phyloP scores from a whole-genome alignment of 2,329 filamentous ascomycete species.

The Trichoderma sp. region DNA sequence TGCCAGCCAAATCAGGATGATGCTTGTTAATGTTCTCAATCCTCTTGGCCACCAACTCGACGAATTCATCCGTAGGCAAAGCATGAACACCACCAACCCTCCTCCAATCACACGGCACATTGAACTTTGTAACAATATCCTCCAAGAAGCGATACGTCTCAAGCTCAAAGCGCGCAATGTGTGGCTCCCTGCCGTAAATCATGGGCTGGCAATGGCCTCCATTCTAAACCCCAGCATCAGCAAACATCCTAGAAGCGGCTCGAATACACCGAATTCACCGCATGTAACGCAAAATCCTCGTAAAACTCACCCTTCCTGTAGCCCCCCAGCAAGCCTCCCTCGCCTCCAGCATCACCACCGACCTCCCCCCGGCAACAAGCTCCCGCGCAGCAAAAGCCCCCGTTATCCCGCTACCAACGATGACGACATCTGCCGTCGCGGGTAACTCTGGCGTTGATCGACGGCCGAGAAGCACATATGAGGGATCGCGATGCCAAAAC shows the following conservation, averaged over 20 bases:
- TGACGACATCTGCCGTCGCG: slow-evolving; percentile 60
- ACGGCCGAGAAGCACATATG: slow-evolving; percentile 62
- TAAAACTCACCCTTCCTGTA: slow-evolving; percentile 66
- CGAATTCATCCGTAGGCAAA: slow-evolving; percentile 55
- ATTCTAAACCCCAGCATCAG: slow-evolving; percentile 43
- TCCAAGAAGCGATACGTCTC: slow-evolving; percentile 62
- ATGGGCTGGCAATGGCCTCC: slow-evolving; percentile 74
- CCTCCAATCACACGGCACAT: slow-evolving; percentile 69
- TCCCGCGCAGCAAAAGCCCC: slow-evolving; percentile 69
- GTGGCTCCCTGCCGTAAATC: slow-evolving; percentile 58
- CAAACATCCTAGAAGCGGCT: background rate
- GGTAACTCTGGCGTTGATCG: slow-evolving; percentile 64
- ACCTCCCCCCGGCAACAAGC: slow-evolving; percentile 50
- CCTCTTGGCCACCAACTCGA: slow-evolving; percentile 49
- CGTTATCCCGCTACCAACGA: slow-evolving; percentile 74
- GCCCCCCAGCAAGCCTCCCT: slow-evolving; percentile 79
- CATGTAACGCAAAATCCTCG: too few species aligned
- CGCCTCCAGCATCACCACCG: slow-evolving; percentile 72
- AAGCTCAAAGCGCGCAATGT: slow-evolving; percentile 69
- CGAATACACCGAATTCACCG: background rate
- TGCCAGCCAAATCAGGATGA: slow-evolving; percentile 56
- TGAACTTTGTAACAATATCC: slow-evolving; percentile 52
- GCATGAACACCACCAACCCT: slow-evolving; percentile 61
- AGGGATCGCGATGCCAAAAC: slow-evolving; percentile 73
- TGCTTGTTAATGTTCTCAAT: slow-evolving; percentile 48